These are phyloP conservation scores for Conringia planisiliqua DNA, from an alignment of 345 rosid species.

Conservation along the genomic window DNA sequence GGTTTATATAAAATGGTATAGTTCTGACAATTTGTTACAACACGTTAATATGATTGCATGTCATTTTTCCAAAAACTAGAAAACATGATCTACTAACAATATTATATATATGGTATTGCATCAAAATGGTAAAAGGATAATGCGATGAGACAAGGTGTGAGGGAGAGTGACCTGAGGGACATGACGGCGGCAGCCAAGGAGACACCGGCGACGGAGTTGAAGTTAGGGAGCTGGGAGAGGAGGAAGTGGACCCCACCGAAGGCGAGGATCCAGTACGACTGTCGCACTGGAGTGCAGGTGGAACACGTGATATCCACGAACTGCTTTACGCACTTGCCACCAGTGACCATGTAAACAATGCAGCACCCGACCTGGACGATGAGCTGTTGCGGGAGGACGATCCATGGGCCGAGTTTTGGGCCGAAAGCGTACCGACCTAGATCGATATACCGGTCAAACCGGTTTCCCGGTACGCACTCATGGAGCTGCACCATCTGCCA, in stretches of 20 bases:
- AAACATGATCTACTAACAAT: neutral
- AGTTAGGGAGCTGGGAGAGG: conserved; percentile 88
- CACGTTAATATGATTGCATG: neutral
- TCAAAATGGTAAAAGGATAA: neutral
- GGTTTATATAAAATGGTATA: no score
- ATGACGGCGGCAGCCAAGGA: conserved; percentile 92
- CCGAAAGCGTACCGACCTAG: conserved; percentile 87
- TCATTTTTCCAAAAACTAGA: neutral
- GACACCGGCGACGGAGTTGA: conserved; percentile 89
- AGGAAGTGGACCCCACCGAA: conserved; percentile 87
- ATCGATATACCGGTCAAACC: conserved; percentile 89
- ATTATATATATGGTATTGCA: neutral
- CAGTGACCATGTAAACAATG: conserved; percentile 97
- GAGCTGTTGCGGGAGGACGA: conserved; percentile 90
- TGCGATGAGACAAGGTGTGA: neutral
- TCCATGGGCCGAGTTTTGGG: conserved; percentile 73
- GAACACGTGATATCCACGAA: conserved; percentile 74
- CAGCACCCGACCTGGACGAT: conserved; percentile 90
- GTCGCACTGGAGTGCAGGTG: conserved; percentile 55
- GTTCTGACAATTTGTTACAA: no score
- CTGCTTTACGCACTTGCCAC: conserved; percentile 89
- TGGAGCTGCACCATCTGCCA: conserved; percentile 98
- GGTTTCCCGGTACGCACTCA: conserved; percentile 84
- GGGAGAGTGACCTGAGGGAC: conserved; percentile 69
- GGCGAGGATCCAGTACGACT: conserved; percentile 86